Base-by-base conservation (phyloP, 2,329 filamentous ascomycete species). In the Cordyceps fumosorosea region DNA sequence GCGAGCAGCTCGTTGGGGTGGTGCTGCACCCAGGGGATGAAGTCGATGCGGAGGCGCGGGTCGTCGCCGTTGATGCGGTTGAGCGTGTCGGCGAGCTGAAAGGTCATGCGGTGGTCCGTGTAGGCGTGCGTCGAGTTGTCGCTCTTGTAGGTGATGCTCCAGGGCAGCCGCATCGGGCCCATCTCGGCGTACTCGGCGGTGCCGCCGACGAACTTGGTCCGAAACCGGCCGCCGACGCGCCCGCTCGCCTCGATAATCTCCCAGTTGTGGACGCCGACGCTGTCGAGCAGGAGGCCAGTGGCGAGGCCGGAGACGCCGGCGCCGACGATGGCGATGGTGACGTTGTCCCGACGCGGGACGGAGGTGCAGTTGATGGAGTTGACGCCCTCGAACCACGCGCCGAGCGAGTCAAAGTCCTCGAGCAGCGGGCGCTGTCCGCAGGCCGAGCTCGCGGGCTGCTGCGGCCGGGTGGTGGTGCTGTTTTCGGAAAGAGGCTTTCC, bases 111-210 rank as follows among this genome's bases (percentile, higher is more conserved):
- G 58, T 78, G 76, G 55, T 79, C 77, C 56, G 73, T 73, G 62
- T 78, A 75, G 29, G 74, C 67, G 5, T 77, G 69, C 0, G 76
- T 78, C 61, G 76, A 73, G 52, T 78, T 77, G 5, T 70, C 76
- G 50, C 75, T 74, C 0, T 72, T 65, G 59, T 78, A 77, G 0
- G 71, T 75, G 54, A 77, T 71, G 50, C 69, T 71, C 26, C 76
- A 70, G 0, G 77, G 77, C 56, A 78, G 76, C 2, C 77, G 73
- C 77, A 79, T 78, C 0, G 77, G 76, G 0, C 77, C 77, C 71
- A 79, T 76, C 62, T 79, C 69, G 50, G 68, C 68, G 53, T 66
- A 69, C 73, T 72, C 69, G 8, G 67, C 60, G 0, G 74, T 74
- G 48, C 72, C 70, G 63, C 77, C 77, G 4, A 80, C 68, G 58